These are phyloP conservation scores for Mycena pura DNA, from an alignment of 768 basidiomycete genomes.

Conservation along the genomic window DNA sequence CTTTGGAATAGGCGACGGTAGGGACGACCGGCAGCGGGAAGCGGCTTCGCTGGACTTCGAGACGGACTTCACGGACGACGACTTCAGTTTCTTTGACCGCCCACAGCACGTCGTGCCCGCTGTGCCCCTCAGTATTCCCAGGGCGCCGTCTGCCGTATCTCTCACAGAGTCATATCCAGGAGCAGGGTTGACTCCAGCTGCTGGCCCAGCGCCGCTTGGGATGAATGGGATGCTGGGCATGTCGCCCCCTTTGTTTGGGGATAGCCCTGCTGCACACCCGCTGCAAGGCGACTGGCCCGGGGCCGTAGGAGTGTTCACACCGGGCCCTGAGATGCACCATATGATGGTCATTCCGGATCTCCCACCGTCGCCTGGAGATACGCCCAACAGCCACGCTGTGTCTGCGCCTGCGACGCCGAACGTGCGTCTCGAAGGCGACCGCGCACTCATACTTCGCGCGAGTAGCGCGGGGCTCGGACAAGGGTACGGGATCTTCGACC, in stretches of 20 bases:
- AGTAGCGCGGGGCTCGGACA: conserved; percentile 26
- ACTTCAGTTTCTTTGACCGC: conserved; percentile 87
- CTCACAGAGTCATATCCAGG: conserved; percentile 18
- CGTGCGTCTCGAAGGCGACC: conserved; percentile 48
- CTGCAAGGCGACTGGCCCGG: conserved; percentile 14
- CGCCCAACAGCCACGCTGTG: conserved; percentile 47
- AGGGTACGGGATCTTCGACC: conserved; percentile 60
- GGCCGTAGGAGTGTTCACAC: conserved; percentile 20
- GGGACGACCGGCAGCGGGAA: conserved; percentile 10
- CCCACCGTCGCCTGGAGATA: conserved; percentile 59
- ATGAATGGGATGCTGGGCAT: conserved; percentile 32
- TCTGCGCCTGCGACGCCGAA: conserved; percentile 59
- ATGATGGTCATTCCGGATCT: conserved; percentile 47
- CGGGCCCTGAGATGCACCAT: conserved; percentile 37
- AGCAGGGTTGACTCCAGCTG: conserved; percentile 39
- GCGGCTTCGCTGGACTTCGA: conserved; percentile 53
- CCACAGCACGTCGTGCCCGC: conserved; percentile 40
- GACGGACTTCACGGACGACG: conserved; percentile 81
- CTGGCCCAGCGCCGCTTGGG: conserved; percentile 40
- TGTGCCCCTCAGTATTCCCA: conserved; percentile 4
- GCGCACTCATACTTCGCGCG: conserved; percentile 30
- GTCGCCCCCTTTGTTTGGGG: conserved; percentile 34
- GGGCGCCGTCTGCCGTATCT: conserved; percentile 14
- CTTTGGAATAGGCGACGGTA: conserved; percentile 14
- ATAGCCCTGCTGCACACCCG: conserved; percentile 20